phyloP scores from a whole-genome alignment of 495 filamentous ascomycete species.

The Annulohypoxylon bovei region DNA sequence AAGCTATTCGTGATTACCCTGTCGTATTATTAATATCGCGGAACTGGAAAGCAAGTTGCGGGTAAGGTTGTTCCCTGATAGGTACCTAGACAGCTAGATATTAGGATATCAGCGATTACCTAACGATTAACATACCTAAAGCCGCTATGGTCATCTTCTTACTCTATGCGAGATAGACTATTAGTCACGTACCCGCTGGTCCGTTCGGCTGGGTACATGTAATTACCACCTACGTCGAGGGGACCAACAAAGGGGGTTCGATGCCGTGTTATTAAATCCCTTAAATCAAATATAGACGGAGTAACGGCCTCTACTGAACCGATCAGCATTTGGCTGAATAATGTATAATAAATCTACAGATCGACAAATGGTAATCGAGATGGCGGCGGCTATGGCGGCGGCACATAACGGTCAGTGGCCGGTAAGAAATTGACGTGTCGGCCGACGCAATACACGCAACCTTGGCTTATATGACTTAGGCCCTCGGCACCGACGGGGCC shows the following conservation, averaged over 20 bases:
- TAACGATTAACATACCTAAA: neutral
- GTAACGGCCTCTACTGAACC: slow-evolving; percentile 22
- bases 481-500: slow-evolving; percentile 8
- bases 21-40: neutral
- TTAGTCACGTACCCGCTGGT: neutral
- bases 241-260: neutral
- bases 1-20: neutral
- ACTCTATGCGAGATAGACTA: neutral
- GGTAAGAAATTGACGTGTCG: slow-evolving; percentile 29
- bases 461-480: slow-evolving; percentile 16
- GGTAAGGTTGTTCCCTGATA: too few relatives aligned
- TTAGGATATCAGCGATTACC: too few relatives aligned
- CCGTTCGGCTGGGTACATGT: neutral
- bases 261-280: neutral
- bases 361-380: slow-evolving; percentile 9
- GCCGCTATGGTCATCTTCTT: neutral
- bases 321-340: neutral
- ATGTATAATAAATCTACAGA: too few relatives aligned
- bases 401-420: neutral
- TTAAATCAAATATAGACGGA: slow-evolving; percentile 16
- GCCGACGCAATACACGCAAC: slow-evolving; percentile 22
- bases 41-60: too few relatives aligned
- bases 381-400: neutral
- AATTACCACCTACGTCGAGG: neutral
- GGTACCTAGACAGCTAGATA: neutral